A percentile compares a stretch with the other conserved stretches of the same genome.
These are phyloP conservation scores for Saprolegnia diclina DNA, from an alignment of 352 stramenopile species.

Conservation along the genomic window DNA sequence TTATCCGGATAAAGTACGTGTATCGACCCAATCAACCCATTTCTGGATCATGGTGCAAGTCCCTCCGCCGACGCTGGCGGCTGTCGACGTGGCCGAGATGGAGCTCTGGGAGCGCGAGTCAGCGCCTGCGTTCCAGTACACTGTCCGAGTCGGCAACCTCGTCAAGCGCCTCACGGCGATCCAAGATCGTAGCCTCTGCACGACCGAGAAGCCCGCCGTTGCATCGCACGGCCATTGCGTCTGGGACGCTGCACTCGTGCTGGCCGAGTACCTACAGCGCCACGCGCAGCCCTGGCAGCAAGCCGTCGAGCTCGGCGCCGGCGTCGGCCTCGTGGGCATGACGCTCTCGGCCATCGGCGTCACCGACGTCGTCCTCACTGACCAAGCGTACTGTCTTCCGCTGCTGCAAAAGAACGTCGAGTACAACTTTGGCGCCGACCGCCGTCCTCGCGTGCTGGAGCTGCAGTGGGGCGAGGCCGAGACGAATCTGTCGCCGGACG, in stretches of 20 bases:
- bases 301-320: slow-evolving; percentile 42
- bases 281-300: slow-evolving; percentile 8
- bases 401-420: slow-evolving; percentile 44
- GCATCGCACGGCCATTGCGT: slow-evolving; percentile 51
- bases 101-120: slow-evolving; percentile 11
- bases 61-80: neutral
- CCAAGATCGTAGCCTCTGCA: slow-evolving; percentile 10
- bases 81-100: slow-evolving; percentile 2
- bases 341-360: slow-evolving; percentile 39
- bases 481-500: slow-evolving; percentile 29
- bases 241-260: slow-evolving; percentile 48
- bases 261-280: slow-evolving; percentile 44
- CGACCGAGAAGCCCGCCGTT: neutral
- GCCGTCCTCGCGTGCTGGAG: neutral
- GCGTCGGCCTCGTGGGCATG: slow-evolving; percentile 51
- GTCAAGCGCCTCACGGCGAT: slow-evolving; percentile 12
- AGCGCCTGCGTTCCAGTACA: slow-evolving; percentile 5
- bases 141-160: neutral
- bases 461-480: slow-evolving; percentile 28
- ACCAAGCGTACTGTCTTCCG: slow-evolving; percentile 47
- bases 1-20: no score
- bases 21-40: no score
- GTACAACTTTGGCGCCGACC: slow-evolving; percentile 34
- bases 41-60: neutral
- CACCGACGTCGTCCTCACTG: slow-evolving; percentile 37